Evolutionary conservation across 371 early-diverging fungal species (phyloP), one percentile per base, ranked within the genome.

Genomic region (Mortierella polycephala): DNA sequence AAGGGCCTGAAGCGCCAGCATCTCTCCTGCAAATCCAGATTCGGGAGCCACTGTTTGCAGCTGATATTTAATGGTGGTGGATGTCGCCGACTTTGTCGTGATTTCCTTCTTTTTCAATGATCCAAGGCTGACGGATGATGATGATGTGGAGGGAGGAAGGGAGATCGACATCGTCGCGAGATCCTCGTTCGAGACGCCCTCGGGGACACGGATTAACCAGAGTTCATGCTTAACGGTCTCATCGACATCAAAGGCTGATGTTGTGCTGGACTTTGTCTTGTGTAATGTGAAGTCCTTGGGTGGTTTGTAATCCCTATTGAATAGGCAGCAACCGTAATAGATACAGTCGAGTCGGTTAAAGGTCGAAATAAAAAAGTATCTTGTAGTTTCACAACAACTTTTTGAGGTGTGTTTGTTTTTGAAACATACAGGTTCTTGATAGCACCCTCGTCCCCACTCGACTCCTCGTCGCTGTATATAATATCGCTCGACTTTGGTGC

Each of bases 171-270:
- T 77, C 21, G 72, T 61, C 21, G 69, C 65, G 30, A 77, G 79
- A 53, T 77, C 79, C 37, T 77, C 79, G 66, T 77, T 77, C 5
- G 72, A 44, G 41, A 77, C 57, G 59, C 71, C 71, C 16, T 77
- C 79, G 52, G 79, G 79, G 18, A 77, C 79, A 45, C 79, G 68
- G 69, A 77, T 77, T 62, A 77, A 40, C 79, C 79, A 77, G 21
- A 77, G 51, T 41, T 77, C 79, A 18, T 77, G 68, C 51, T 72
- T 64, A 12, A 50, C 62, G 7, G 73, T 56, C 44, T 77, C 66
- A 56, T 72, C 69, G 5, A 64, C 66, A 37, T 77, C 79, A 47
- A 77, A 77, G 12, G 20, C 59, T 16, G 79, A 77, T 16, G 37
- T 16, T 16, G 55, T 47, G 58, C 62, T n/a, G 58, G 61, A 64